These are phyloP conservation scores for Lathyrus aphaca DNA, from an alignment of 306 rosid species.

Conservation along the genomic window DNA sequence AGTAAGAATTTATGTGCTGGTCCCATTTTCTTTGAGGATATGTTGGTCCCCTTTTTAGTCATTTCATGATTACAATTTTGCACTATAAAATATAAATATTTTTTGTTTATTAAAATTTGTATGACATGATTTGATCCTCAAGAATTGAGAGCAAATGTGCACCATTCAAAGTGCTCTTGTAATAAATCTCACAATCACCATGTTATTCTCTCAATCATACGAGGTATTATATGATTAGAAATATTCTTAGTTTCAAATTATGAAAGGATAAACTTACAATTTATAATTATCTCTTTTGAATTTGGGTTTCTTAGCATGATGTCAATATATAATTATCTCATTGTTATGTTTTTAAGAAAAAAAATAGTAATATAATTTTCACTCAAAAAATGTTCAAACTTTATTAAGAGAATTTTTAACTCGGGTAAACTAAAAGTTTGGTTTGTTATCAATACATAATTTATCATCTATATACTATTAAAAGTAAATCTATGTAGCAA, in stretches of 20 bases:
- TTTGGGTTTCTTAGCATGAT: no score
- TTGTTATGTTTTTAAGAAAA: no score
- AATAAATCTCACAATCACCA: not conserved
- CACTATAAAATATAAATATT: not conserved
- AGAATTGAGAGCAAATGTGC: not conserved
- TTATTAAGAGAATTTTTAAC: no score
- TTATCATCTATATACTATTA: no score
- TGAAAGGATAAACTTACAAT: not conserved
- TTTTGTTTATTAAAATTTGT: not conserved
- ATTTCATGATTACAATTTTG: not conserved
- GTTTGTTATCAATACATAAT: no score
- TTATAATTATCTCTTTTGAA: slow-evolving; percentile 11
- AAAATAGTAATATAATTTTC: not conserved
- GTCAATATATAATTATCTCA: no score
- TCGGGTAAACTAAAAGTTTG: no score
- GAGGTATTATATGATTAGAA: slow-evolving; percentile 14
- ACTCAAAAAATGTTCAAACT: no score
- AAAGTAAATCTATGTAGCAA: no score
- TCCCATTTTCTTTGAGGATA: not conserved
- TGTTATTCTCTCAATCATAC: slow-evolving; percentile 1
- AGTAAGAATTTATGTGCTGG: no score
- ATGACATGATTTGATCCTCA: not conserved
- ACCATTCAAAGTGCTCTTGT: not conserved
- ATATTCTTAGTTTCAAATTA: slow-evolving; percentile 29
- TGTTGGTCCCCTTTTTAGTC: not conserved